phyloP scores from a whole-genome alignment of 2,329 filamentous ascomycete species.

The Nannizziopsis arthrosporioides region DNA sequence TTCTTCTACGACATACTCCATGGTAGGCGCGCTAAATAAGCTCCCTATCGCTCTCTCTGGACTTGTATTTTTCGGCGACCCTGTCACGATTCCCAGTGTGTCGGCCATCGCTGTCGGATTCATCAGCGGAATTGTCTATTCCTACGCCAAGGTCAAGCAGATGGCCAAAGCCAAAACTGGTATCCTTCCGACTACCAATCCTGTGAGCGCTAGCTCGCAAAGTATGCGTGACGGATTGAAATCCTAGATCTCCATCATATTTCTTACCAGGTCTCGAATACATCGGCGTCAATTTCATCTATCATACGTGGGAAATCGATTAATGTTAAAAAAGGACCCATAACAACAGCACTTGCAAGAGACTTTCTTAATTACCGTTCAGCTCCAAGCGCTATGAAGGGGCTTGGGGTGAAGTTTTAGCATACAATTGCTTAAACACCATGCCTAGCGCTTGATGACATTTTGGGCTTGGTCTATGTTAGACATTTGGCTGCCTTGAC shows the following conservation, averaged over 20 bases:
- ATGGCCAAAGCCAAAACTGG: conserved; percentile 53
- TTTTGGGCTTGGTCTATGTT: background rate
- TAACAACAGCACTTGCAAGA: no score
- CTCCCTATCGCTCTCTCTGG: conserved; percentile 87
- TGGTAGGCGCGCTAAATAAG: conserved; percentile 98
- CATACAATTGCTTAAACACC: background rate
- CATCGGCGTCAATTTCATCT: background rate
- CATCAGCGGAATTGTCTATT: conserved; percentile 81
- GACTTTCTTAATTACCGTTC: no score
- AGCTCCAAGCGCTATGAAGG: background rate
- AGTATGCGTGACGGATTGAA: conserved; percentile 81
- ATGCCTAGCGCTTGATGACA: background rate
- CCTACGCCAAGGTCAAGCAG: conserved; percentile 75
- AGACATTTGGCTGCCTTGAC: conserved; percentile 4
- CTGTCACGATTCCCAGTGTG: conserved; percentile 82
- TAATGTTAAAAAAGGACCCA: background rate
- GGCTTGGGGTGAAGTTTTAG: background rate
- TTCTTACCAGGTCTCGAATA: background rate
- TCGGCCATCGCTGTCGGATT: conserved; percentile 87
- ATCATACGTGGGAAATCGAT: background rate
- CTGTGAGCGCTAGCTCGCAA: conserved; percentile 80
- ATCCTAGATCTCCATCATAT: conserved; percentile 36
- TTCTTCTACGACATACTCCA: conserved; percentile 94
- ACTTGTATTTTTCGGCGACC: conserved; percentile 87
- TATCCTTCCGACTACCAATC: conserved; percentile 55